Percentiles rank a stretch among this genome's conserved stretches.
Conservation (phyloP, 192 early-diverging fungal genomes). For the Thoreauomyces humboldtii region DNA sequence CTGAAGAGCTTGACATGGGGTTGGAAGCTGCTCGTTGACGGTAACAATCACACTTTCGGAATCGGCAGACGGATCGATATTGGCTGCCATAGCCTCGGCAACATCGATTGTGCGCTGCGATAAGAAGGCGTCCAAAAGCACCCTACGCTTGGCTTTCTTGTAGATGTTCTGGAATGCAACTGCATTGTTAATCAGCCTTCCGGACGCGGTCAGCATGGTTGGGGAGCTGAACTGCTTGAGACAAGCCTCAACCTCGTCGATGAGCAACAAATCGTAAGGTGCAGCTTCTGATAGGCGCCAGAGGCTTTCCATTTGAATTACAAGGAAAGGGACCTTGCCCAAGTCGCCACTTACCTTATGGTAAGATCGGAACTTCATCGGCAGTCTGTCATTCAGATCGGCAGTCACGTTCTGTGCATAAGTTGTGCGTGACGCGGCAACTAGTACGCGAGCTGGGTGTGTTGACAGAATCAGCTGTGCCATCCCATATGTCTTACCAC, state of each 20-base stretch:
- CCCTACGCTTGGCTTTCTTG: background rate
- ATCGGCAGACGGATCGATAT: background rate
- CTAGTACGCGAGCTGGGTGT: background rate
- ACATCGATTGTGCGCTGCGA: constrained; percentile 13
- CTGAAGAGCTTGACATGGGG: background rate
- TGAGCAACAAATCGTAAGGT: constrained; percentile 12
- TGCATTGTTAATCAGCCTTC: background rate
- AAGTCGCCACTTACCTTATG: constrained; percentile 7
- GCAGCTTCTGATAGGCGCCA: constrained; percentile 3
- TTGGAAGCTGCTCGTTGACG: constrained; percentile 6
- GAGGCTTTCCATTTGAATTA: constrained; percentile 18
- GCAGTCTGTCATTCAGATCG: constrained; percentile 8
- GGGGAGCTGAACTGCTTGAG: constrained; percentile 12
- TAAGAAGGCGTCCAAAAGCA: constrained; percentile 9
- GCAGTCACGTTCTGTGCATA: constrained; percentile 4
- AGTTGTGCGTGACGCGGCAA: constrained; percentile 3
- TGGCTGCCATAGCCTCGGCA: constrained; percentile 5
- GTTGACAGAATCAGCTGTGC: background rate
- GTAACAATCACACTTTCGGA: constrained; percentile 4
- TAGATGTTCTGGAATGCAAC: constrained; percentile 6
- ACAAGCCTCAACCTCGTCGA: constrained; percentile 16
- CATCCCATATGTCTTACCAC: constrained; percentile 9
- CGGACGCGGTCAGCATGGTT: constrained; percentile 7
- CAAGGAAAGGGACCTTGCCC: constrained; percentile 6
- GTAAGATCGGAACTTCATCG: constrained; percentile 7